phyloP scores from a whole-genome alignment of 768 basidiomycete genomes.

The Panaeolus papilionaceus region DNA sequence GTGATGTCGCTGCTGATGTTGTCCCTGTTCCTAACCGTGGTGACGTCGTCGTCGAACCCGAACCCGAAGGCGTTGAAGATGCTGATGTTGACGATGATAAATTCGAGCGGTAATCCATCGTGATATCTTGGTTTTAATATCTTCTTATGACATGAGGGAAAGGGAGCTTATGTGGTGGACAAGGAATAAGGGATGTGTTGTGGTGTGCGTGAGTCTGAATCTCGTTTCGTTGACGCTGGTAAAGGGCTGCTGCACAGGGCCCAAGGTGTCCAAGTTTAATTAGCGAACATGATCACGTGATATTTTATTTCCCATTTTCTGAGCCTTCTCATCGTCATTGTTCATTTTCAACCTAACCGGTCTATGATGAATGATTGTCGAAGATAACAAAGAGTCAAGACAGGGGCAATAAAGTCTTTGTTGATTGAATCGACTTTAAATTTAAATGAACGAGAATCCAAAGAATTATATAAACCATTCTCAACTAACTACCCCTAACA shows the following conservation, averaged over 20 bases:
- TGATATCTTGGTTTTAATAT: background rate
- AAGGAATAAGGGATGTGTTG: slow-evolving; percentile 14
- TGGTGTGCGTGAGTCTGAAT: slow-evolving; percentile 17
- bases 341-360: background rate
- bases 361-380: background rate
- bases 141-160: slow-evolving; percentile 3
- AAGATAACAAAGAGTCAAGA: slow-evolving; percentile 1
- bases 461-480: background rate
- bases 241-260: slow-evolving; percentile 17
- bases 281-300: slow-evolving; percentile 28
- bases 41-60: background rate
- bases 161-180: background rate
- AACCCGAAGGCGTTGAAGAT: background rate
- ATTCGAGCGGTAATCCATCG: slow-evolving; percentile 10
- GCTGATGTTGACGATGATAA: background rate
- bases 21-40: slow-evolving; percentile 4
- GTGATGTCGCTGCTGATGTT: background rate
- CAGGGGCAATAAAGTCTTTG: background rate
- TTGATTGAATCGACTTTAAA: background rate
- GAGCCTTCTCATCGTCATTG: background rate
- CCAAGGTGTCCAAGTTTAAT: slow-evolving; percentile 29
- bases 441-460: background rate
- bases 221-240: background rate
- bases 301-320: background rate
- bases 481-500: background rate